Conservation (phyloP, 176 grass and related monocot genomes). For the Ananas comosus region DNA sequence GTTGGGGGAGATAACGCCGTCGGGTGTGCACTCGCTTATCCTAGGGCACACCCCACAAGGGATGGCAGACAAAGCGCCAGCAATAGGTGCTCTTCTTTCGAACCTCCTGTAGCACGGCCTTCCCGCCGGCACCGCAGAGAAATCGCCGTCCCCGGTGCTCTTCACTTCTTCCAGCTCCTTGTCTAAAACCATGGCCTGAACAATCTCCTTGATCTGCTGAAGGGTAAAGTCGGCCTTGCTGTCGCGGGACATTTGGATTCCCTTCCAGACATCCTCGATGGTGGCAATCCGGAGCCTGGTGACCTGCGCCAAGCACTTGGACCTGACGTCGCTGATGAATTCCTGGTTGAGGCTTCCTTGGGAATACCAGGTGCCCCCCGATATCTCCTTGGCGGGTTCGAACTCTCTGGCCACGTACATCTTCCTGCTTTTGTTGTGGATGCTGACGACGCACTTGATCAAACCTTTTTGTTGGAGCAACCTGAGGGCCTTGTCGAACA, state of each 20-base stretch:
- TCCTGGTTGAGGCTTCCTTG: constrained; percentile 39
- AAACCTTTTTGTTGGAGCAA: constrained; percentile 10
- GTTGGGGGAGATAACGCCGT: constrained; percentile 45
- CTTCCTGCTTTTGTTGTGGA: constrained; percentile 42
- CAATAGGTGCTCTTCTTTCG: background rate
- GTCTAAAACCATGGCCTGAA: constrained; percentile 48
- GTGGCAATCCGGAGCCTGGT: constrained; percentile 31
- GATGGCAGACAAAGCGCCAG: constrained; percentile 40
- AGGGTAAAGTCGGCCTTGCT: constrained; percentile 11
- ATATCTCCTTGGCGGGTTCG: constrained; percentile 42
- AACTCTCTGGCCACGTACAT: constrained; percentile 52
- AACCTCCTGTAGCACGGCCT: constrained; percentile 38
- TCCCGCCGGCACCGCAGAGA: constrained; percentile 23
- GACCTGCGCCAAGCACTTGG: constrained; percentile 39
- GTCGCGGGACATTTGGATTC: constrained; percentile 16
- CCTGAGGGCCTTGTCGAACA: constrained; percentile 15
- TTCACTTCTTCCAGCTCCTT: constrained; percentile 52
- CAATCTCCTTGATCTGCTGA: constrained; percentile 40
- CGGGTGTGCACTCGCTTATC: constrained; percentile 50
- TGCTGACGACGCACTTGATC: constrained; percentile 40
- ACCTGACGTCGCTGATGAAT: constrained; percentile 34
- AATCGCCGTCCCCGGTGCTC: constrained; percentile 47
- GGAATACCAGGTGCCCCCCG: constrained; percentile 54
- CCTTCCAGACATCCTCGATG: constrained; percentile 26
- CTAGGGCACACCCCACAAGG: constrained; percentile 64